Base-by-base conservation (phyloP, 495 filamentous ascomycete species). In the Physcia stellaris region DNA sequence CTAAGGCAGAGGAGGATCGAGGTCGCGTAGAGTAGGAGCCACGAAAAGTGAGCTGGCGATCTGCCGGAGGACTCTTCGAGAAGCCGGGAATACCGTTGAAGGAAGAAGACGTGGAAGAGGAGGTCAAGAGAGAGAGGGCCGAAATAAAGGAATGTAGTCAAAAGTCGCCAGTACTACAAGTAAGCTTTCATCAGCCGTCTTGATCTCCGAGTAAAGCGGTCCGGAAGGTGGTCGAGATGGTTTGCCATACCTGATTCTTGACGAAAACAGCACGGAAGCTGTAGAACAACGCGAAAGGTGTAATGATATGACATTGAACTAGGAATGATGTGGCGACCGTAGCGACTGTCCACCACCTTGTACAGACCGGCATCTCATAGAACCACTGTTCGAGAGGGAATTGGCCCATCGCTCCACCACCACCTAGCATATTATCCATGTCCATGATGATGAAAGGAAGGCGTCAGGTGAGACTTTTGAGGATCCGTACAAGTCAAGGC, bases 101-200 rank as follows among this genome's bases (percentile, higher is more conserved):
- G 75, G 68, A 98, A 98, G 71, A 95, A 98, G 60, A 98, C 81
- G 55, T 98, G 92, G 72, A 95, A 96, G 51, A 96, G 71, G 18
- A 98, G 77, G 59, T 98, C 90, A 49, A 98, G 77, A 29, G 78
- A 86, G 36, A 98, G 73, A 9, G 86, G 86, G 16, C 92, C 92
- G 57, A 96, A 95, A 63, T 96, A 98, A 46, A 94, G 73, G 61
- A 98, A 98, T 2, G 92, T 93, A 10, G 87, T 86, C 13, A 95
- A 43, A 2, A 98, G 66, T 19, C 90, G 85, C 92, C 92, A 96
- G 61, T 94, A 96, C 83, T 96, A 43, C n/a, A n/a, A n/a, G n/a
- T n/a, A n/a, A n/a, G n/a, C n/a, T n/a, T n/a, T n/a, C n/a, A n/a
- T n/a, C n/a, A n/a, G n/a, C n/a, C n/a, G n/a, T n/a, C n/a, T n/a